Conservation (phyloP, 441 rosid species). For the Sinapis alba region DNA sequence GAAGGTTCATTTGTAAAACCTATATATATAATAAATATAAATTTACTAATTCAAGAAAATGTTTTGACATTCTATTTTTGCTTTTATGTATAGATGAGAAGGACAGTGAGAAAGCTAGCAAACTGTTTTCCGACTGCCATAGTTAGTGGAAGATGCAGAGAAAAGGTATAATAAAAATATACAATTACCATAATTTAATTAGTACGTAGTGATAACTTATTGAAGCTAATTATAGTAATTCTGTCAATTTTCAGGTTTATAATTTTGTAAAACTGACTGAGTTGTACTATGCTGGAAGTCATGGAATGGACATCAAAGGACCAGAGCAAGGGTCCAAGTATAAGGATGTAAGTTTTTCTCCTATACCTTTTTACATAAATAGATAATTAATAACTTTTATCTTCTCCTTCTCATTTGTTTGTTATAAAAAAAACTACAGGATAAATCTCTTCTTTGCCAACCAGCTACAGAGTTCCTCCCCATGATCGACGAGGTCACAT, state of each 20-base stretch:
- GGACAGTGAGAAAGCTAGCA: slow-evolving; percentile 54
- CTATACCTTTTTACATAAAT: not conserved
- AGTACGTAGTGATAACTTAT: not conserved
- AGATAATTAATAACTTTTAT: not conserved
- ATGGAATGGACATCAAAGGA: slow-evolving; percentile 74
- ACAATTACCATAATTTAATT: not conserved
- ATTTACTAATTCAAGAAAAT: not conserved
- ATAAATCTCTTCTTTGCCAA: slow-evolving; percentile 48
- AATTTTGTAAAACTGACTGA: slow-evolving; percentile 55
- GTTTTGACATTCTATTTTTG: not conserved
- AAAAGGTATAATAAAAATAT: slow-evolving; percentile 46
- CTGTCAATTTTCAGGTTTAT: slow-evolving; percentile 28
- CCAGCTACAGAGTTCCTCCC: slow-evolving; percentile 67
- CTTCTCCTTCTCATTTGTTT: not conserved
- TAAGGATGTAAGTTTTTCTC: slow-evolving; percentile 28
- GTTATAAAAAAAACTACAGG: slow-evolving; percentile 27
- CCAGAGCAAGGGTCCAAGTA: slow-evolving; percentile 49
- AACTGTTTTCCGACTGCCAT: slow-evolving; percentile 63
- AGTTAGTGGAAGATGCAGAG: slow-evolving; percentile 66
- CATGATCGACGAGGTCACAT: slow-evolving; percentile 61
- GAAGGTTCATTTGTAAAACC: slow-evolving; percentile 40
- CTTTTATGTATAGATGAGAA: slow-evolving; percentile 49
- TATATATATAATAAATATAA: not conserved
- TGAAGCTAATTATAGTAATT: not conserved
- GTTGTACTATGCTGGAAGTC: slow-evolving; percentile 70